Conservation (phyloP, 768 basidiomycete species). For the Serendipita sp. region DNA sequence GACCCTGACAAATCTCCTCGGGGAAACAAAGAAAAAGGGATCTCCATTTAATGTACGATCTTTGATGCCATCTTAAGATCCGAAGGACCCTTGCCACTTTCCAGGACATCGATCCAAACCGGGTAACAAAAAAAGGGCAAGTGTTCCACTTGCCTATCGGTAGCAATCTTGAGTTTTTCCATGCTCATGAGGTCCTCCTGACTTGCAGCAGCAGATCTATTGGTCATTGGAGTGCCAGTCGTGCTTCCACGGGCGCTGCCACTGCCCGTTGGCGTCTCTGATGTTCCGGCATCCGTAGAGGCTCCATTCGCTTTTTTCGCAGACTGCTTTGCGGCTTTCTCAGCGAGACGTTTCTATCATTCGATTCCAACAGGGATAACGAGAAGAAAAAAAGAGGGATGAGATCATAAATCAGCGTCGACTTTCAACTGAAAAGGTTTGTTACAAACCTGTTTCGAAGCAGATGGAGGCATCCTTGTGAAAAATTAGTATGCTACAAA, state of each 20-base stretch:
- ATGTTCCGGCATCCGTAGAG: conserved; percentile 28
- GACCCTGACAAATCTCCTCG: too few relatives aligned
- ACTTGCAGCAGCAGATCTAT: conserved; percentile 61
- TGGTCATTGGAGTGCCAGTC: conserved; percentile 68
- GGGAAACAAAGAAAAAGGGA: background rate
- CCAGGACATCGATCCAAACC: background rate
- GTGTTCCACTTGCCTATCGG: conserved; percentile 59
- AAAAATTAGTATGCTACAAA: background rate
- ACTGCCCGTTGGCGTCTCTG: conserved; percentile 43
- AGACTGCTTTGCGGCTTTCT: conserved; percentile 76
- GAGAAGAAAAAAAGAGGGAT: background rate
- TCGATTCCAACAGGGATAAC: background rate
- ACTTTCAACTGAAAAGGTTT: too few relatives aligned
- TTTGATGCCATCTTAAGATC: background rate
- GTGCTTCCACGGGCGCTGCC: conserved; percentile 38
- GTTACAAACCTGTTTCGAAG: conserved; percentile 35
- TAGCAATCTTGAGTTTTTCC: conserved; percentile 79
- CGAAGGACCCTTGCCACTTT: too few relatives aligned
- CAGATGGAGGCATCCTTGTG: conserved; percentile 48
- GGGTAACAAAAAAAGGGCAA: conserved; percentile 7
- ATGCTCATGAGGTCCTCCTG: conserved; percentile 69
- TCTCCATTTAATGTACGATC: background rate
- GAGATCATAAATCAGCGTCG: too few relatives aligned
- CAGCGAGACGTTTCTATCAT: conserved; percentile 80
- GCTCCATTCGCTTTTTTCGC: conserved; percentile 32